Evolutionary conservation across 2,329 filamentous ascomycete species (phyloP).

Genomic region (Westerdykella sp.): DNA sequence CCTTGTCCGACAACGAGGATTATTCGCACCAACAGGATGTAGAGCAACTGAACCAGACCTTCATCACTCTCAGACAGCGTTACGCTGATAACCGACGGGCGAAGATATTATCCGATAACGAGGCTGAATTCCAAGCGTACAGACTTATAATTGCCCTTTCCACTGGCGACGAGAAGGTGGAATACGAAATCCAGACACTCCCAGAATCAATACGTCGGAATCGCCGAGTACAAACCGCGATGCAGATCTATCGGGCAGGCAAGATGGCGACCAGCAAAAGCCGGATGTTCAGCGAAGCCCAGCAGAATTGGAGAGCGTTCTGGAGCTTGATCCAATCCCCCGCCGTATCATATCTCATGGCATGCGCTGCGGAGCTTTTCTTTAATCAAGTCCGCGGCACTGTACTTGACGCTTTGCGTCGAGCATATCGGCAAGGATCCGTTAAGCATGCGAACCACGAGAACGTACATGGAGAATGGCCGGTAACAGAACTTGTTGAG

Average conservation of each 20-base stretch:
- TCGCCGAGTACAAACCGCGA: slow-evolving; percentile 49
- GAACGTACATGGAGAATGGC: slow-evolving; percentile 46
- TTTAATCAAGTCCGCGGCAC: slow-evolving; percentile 55
- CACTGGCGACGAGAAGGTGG: slow-evolving; percentile 45
- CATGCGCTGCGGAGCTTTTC: slow-evolving; percentile 57
- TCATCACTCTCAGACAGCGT: slow-evolving; percentile 54
- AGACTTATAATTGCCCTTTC: slow-evolving; percentile 47
- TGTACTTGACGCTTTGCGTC: slow-evolving; percentile 51
- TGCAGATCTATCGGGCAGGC: slow-evolving; percentile 53
- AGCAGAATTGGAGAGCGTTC: slow-evolving; percentile 53
- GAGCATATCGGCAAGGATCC: slow-evolving; percentile 48
- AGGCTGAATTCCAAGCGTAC: slow-evolving; percentile 60
- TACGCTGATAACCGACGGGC: slow-evolving; percentile 37
- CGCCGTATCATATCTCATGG: slow-evolving; percentile 56
- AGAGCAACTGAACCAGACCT: slow-evolving; percentile 58
- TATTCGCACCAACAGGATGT: slow-evolving; percentile 53
- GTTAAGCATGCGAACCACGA: slow-evolving; percentile 38
- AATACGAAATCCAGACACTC: slow-evolving; percentile 54
- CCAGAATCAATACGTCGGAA: slow-evolving; percentile 47
- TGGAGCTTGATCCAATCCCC: slow-evolving; percentile 52
- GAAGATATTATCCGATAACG: slow-evolving; percentile 48
- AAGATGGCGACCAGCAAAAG: slow-evolving; percentile 48
- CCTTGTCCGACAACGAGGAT: slow-evolving; percentile 38
- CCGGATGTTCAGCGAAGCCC: slow-evolving; percentile 49
- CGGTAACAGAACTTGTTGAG: slow-evolving; percentile 45